Percentiles rank a stretch among this genome's conserved stretches.
Evolutionary conservation across 192 early-diverging fungal genomes (phyloP).

Genomic region (Coemansia erecta): DNA sequence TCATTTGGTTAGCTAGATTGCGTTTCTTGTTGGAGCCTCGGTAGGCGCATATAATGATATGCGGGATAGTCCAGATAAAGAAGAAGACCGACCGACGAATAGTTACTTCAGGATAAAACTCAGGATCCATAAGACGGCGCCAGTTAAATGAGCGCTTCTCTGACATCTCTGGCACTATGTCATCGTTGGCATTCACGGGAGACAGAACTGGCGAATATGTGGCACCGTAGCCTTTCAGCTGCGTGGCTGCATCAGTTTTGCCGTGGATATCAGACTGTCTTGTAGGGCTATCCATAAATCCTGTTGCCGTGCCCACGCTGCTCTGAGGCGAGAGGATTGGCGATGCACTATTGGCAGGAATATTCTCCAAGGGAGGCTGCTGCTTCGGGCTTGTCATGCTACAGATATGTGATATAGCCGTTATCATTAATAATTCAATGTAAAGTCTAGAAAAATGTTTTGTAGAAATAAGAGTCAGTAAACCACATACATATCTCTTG

Average conservation of each 20-base stretch:
- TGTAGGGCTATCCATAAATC: background rate
- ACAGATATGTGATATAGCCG: no score
- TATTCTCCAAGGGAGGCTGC: no score
- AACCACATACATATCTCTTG: no score
- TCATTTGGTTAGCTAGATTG: constrained; percentile 18
- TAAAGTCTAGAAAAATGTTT: background rate
- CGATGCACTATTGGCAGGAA: no score
- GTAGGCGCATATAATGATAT: constrained; percentile 33
- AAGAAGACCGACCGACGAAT: constrained; percentile 35
- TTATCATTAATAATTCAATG: background rate
- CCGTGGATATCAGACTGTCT: no score
- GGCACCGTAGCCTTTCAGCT: background rate
- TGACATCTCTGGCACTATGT: background rate
- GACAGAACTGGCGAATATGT: background rate
- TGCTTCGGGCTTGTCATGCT: background rate
- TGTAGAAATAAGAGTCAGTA: no score
- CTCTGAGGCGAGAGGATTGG: background rate
- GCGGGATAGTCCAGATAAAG: constrained; percentile 34
- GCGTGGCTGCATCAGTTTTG: background rate
- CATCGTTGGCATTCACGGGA: background rate
- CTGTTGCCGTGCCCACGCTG: background rate
- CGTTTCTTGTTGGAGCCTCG: constrained; percentile 5
- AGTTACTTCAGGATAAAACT: constrained; percentile 41
- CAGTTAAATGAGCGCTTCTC: constrained; percentile 3
- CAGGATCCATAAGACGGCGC: constrained; percentile 16